phyloP scores from a whole-genome alignment of 139 green algal genomes.

The Trebouxia sp. region DNA sequence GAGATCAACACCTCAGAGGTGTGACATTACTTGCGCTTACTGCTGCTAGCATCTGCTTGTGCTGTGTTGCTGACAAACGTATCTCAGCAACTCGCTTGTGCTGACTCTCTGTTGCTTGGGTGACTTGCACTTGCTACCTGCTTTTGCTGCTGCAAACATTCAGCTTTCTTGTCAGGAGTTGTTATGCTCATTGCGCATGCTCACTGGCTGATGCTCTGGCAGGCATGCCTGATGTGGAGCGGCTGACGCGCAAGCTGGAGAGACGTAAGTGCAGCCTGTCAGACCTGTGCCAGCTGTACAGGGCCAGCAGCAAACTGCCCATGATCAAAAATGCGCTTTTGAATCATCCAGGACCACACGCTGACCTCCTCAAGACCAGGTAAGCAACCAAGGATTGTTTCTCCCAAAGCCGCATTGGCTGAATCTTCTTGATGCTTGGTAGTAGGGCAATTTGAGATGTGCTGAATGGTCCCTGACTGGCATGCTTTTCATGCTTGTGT shows the following conservation, averaged over 20 bases:
- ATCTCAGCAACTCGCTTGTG: background rate
- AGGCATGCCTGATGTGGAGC: slow-evolving; percentile 93
- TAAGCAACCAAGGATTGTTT: no score
- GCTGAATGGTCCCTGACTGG: no score
- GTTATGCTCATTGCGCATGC: no score
- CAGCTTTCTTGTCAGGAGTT: no score
- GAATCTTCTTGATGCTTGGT: background rate
- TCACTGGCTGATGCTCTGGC: background rate
- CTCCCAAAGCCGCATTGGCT: no score
- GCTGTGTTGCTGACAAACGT: background rate
- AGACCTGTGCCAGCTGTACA: slow-evolving; percentile 95
- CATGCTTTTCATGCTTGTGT: no score
- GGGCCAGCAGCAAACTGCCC: slow-evolving; percentile 75
- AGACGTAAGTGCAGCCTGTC: slow-evolving; percentile 60
- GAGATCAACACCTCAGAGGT: slow-evolving; percentile 70
- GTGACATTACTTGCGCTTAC: background rate
- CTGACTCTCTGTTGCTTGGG: no score
- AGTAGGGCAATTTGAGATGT: no score
- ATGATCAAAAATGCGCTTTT: slow-evolving; percentile 71
- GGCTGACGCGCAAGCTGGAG: slow-evolving; percentile 86
- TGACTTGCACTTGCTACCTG: no score
- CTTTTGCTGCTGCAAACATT: no score
- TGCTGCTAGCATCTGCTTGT: background rate
- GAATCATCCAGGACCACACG: slow-evolving; percentile 59
- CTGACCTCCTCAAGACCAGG: slow-evolving; percentile 50